Evolutionary conservation across 2,329 filamentous ascomycete species (phyloP).

Genomic region (Diaporthe citri): DNA sequence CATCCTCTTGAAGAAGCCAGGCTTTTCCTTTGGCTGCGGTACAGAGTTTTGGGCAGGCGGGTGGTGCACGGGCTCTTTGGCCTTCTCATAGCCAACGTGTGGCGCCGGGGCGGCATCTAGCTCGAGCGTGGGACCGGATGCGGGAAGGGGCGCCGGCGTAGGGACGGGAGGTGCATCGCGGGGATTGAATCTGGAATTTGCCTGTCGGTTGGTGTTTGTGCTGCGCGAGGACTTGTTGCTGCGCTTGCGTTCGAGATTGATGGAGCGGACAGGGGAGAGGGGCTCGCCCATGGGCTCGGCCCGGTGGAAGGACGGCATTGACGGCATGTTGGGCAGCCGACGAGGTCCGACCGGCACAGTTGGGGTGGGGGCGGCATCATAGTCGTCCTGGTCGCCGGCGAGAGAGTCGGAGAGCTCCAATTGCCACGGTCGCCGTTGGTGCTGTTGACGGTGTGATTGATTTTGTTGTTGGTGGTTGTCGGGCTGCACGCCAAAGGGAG

Average conservation of each 20-base stretch:
- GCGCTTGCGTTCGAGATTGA: slow-evolving; percentile 63
- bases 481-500: slow-evolving; percentile 48
- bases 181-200: slow-evolving; percentile 46
- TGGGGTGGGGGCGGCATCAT: slow-evolving; percentile 88
- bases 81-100: slow-evolving; percentile 70
- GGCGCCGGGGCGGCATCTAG: slow-evolving; percentile 69
- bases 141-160: slow-evolving; percentile 40
- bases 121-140: slow-evolving; percentile 51
- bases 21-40: slow-evolving; percentile 73
- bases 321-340: slow-evolving; percentile 51
- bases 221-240: slow-evolving; percentile 70
- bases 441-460: slow-evolving; percentile 38
- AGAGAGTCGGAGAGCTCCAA: slow-evolving; percentile 63
- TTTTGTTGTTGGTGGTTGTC: slow-evolving; percentile 43
- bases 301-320: slow-evolving; percentile 54
- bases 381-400: slow-evolving; percentile 69
- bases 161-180: slow-evolving; percentile 47
- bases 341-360: slow-evolving; percentile 86
- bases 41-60: slow-evolving; percentile 54
- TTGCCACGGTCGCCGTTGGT: slow-evolving; percentile 54
- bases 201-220: slow-evolving; percentile 53
- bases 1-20: slow-evolving; percentile 92
- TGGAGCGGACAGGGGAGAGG: slow-evolving; percentile 50
- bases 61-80: slow-evolving; percentile 63
- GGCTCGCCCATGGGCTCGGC: slow-evolving; percentile 51